These are phyloP conservation scores for Plasmodium billcollinsi DNA, from an alignment of 169 alveolate genomes.

Conservation along the genomic window DNA sequence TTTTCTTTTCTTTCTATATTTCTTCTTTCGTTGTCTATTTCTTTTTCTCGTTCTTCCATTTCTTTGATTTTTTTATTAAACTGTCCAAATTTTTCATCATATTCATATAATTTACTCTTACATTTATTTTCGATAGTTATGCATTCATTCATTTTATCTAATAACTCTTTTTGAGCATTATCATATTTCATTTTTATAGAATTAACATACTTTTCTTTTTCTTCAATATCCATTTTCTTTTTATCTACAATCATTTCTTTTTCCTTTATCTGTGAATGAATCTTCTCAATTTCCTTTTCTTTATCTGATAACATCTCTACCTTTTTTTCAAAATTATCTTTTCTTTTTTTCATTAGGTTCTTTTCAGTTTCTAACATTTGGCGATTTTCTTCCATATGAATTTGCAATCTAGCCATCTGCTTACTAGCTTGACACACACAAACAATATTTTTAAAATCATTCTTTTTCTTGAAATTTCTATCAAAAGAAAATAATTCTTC, in stretches of 20 bases:
- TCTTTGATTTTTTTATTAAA: conserved; percentile 68
- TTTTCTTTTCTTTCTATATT: conserved; percentile 69
- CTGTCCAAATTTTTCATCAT: conserved; percentile 69
- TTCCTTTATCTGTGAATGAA: conserved; percentile 67
- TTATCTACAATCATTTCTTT: conserved; percentile 48
- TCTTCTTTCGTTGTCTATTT: conserved; percentile 60
- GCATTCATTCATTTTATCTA: conserved; percentile 75
- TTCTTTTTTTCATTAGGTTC: conserved; percentile 57
- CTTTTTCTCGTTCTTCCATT: conserved; percentile 72
- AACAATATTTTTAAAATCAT: conserved; percentile 62
- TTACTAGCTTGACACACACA: conserved; percentile 76
- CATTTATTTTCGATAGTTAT: conserved; percentile 72
- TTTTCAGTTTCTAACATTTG: conserved; percentile 76
- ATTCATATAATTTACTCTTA: conserved; percentile 67
- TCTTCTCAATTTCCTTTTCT: conserved; percentile 71
- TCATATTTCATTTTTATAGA: conserved; percentile 64
- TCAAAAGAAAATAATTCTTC: conserved; percentile 54
- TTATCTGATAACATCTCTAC: conserved; percentile 68
- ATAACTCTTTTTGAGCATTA: conserved; percentile 60
- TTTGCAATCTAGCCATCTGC: conserved; percentile 75
- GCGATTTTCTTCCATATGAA: conserved; percentile 69
- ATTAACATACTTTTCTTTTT: conserved; percentile 64
- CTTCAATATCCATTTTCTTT: conserved; percentile 52
- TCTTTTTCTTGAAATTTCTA: conserved; percentile 41
- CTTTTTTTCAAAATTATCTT: conserved; percentile 73